Evolutionary conservation across 2,329 filamentous ascomycete genomes (phyloP), one percentile per base, ranked within the genome.

Genomic region (Penicillium digitatum): DNA sequence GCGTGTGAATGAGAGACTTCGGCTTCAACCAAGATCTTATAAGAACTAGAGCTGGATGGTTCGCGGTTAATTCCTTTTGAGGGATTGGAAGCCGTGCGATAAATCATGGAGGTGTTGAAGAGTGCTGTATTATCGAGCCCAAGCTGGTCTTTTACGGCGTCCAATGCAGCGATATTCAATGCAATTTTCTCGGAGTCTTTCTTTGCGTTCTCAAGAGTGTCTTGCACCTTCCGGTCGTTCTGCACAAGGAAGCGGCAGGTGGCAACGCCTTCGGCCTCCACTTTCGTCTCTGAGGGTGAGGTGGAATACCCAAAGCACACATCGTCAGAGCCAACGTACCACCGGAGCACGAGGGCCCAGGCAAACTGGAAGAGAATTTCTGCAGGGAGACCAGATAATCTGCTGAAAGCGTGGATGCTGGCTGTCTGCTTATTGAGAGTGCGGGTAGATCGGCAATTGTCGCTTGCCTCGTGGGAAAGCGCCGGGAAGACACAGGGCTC

Each of bases 401-500:
- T 60, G 49, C 65, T 67, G 20, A 69, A 65, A 3, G 52, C 54
- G 18, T 67, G 63, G 6, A 72, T 42, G 4, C 64, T 54, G 0
- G 56, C 40, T 3, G 58, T 62, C 48, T 65, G 59, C 9, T 61
- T 55, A 22, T 69, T 57, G n/a, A 38, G 60, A 16, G 51, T 66
- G 18, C 46, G 62, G 40, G 38, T 59, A 7, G 38, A 64, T 20
- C 29, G 58, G 5, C 39, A 47, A 2, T 46, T 40, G 3, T 55
- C 48, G 2, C 10, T 38, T n/a, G 56, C 34, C 3, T 59, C 61
- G 0, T 57, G 47, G 3, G 56, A 62, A 8, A 72, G 50, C 0
- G 60, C 45, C 4, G 78, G 78, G 59, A 81, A 79, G 46, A 74
- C 66, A 58, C 77, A 80, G 1, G 78, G 74, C 60, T 80, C 76